A percentile compares a stretch with the other conserved stretches of the same genome.
Evolutionary conservation across 2,329 filamentous ascomycete species (phyloP).

Genomic region (Torrubiellomyces zombiae): DNA sequence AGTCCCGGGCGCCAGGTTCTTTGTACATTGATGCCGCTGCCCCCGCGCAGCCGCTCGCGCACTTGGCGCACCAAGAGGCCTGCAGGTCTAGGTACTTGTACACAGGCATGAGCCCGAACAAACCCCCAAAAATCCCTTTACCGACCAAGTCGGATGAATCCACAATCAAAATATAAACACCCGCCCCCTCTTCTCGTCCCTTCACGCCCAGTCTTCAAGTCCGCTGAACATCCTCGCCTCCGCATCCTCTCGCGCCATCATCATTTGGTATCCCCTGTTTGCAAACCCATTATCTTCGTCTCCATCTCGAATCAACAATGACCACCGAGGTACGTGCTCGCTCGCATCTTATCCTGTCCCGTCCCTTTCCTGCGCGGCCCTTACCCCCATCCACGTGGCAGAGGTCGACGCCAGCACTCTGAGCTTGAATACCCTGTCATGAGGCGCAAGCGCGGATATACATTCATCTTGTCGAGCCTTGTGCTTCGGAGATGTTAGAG

Average conservation of each 20-base stretch:
- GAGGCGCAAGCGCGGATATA: too few relatives aligned
- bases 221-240: conserved; percentile 7
- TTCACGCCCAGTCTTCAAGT: conserved; percentile 8
- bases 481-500: too few relatives aligned
- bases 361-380: conserved; percentile 5
- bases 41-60: conserved; percentile 1
- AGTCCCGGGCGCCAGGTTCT: too few relatives aligned
- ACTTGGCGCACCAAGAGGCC: too few relatives aligned
- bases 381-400: too few relatives aligned
- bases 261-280: conserved; percentile 5
- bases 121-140: conserved; percentile 7
- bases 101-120: conserved; percentile 4
- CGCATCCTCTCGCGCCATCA: conserved; percentile 8
- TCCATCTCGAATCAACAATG: conserved; percentile 13
- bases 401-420: too few relatives aligned
- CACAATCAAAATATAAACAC: conserved; percentile 17
- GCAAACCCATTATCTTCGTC: conserved; percentile 2
- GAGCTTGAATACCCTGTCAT: too few relatives aligned
- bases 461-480: too few relatives aligned
- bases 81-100: too few relatives aligned
- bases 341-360: conserved; percentile 1
- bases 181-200: conserved; percentile 11
- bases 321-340: conserved; percentile 17
- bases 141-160: conserved; percentile 8
- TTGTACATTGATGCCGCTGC: too few relatives aligned